Base-by-base conservation (phyloP, 164 flowering plant species). In the Litsea cubeba region DNA sequence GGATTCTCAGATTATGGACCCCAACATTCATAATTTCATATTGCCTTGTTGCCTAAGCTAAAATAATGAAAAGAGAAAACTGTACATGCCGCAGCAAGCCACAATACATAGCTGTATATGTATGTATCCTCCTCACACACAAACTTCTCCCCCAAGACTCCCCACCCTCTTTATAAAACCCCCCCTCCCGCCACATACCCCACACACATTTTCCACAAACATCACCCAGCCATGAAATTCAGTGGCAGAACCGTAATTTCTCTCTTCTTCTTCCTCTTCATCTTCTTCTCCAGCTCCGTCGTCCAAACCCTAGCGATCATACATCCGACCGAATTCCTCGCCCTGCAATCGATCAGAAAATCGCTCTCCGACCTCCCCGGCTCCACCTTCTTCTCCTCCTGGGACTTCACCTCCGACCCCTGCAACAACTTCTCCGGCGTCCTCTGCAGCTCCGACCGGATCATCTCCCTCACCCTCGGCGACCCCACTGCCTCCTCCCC, bases 401-500 rank as follows among this genome's bases (percentile, higher is more conserved):
- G 85, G 85, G 82, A 81, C 49, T 83, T 83, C 77, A 80, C 82
- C 17, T 76, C 83, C 40, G 80, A 83, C 69, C 85, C 85, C 12
- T 83, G 85, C 80, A 54, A 3, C 79, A 54, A 20, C 22, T 83
- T 83, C 67, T 32, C 82, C 32, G 83, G 85, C 3, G 83, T 82
- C 6, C 68, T 68, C 54, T 82, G 83, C 35, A 70, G 73, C 5
- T 70, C 78, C 11, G 78, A 73, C 25, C 71, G 66, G 30, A 81
- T 82, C 0, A 35, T 80, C 17, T 86, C 95, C 0, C 86, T 95
- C 22, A 92, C 87, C 76, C 88, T 95, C 50, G 99, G 99, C 12
- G 97, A 93, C 57, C 96, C 92, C 0, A 66, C 88, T 12, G 98
- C 99, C 8, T 95, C 93, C 10, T 85, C 97, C 0, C 96, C 98